Conservation (phyloP, 768 basidiomycete genomes). For the Boletus insuetus region DNA sequence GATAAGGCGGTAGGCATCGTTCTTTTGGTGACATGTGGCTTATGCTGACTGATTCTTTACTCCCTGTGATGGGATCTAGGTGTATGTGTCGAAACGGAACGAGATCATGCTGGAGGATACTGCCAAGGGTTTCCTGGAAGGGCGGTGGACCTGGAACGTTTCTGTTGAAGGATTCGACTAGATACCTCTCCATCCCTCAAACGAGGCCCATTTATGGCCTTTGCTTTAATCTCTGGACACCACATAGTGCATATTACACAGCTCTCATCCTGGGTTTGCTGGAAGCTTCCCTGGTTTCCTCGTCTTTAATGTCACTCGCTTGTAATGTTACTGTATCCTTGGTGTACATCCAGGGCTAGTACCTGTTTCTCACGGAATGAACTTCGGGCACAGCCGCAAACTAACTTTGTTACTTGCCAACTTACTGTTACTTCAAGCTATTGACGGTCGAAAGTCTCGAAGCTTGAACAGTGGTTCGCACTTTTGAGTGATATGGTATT, state of each 20-base stretch:
- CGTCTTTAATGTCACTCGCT: conserved; percentile 1
- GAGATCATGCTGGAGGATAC: conserved; percentile 96
- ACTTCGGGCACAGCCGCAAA: too few species aligned
- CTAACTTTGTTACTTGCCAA: too few species aligned
- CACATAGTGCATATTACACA: background rate
- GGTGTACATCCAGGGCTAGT: background rate
- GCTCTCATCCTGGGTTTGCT: conserved; percentile 1
- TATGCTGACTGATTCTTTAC: background rate
- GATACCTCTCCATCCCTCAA: conserved; percentile 11
- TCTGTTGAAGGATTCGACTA: conserved; percentile 68
- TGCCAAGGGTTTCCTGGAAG: conserved; percentile 83
- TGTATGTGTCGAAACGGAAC: conserved; percentile 96
- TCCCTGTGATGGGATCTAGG: conserved; percentile 35
- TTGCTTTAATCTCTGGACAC: conserved; percentile 2
- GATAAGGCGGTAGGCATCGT: conserved; percentile 77
- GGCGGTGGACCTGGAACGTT: conserved; percentile 80
- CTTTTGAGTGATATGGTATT: too few species aligned
- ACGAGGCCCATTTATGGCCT: background rate
- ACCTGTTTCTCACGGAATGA: too few species aligned
- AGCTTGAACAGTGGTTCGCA: too few species aligned
- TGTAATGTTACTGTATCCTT: conserved; percentile 14
- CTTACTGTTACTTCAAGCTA: too few species aligned
- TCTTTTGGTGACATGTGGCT: background rate
- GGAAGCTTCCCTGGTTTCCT: background rate
- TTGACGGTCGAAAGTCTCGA: too few species aligned